Percentiles rank a stretch among this genome's conserved stretches.
phyloP scores from a whole-genome alignment of 2,329 filamentous ascomycete genomes.

The Fonsecaea pugnacius region DNA sequence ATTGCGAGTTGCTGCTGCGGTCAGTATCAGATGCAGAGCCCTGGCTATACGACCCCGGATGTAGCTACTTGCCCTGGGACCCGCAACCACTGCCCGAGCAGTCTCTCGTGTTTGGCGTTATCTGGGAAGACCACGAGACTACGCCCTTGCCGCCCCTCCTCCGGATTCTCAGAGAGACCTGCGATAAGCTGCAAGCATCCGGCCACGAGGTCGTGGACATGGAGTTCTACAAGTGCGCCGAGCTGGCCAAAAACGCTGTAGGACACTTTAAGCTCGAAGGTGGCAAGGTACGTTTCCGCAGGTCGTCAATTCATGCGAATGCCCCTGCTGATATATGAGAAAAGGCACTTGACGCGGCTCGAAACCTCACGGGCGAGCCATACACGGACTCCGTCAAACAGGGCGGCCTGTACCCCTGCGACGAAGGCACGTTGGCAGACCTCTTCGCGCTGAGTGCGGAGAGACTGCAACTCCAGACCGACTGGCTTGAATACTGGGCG shows the following conservation, averaged over 20 bases:
- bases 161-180: constrained; percentile 20
- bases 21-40: background rate
- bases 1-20: background rate
- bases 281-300: constrained; percentile 42
- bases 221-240: constrained; percentile 38
- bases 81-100: constrained; percentile 41
- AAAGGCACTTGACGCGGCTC: constrained; percentile 24
- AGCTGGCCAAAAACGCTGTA: constrained; percentile 51
- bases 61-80: constrained; percentile 44
- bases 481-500: constrained; percentile 56
- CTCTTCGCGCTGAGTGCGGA: constrained; percentile 43
- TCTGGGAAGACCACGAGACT: constrained; percentile 26
- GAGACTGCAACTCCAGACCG: constrained; percentile 48
- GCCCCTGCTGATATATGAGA: constrained; percentile 59
- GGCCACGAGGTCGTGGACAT: constrained; percentile 56
- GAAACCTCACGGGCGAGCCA: background rate
- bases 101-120: constrained; percentile 25
- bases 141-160: constrained; percentile 29
- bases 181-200: constrained; percentile 45
- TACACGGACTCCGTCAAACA: background rate
- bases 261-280: constrained; percentile 64
- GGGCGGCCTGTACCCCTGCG: constrained; percentile 28
- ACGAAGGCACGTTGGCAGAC: constrained; percentile 37
- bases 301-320: constrained; percentile 44
- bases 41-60: constrained; percentile 10